Evolutionary conservation across 306 rosid genomes (phyloP), one percentile per base, ranked within the genome.

Genomic region (Cotoneaster glaucophyllus): DNA sequence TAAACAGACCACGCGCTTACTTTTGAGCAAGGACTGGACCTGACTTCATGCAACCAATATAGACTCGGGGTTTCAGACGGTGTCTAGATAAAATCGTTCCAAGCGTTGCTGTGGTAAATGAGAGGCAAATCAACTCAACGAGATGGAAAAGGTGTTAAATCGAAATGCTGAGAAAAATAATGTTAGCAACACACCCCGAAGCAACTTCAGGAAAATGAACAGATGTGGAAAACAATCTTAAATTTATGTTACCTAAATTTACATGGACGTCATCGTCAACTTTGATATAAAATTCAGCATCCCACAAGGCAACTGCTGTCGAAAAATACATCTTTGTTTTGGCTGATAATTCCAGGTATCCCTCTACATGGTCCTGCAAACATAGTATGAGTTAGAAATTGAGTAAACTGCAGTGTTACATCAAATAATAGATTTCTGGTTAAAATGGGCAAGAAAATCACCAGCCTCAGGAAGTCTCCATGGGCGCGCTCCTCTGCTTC

Each of bases 41-140:
- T 25, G 96, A 90, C 81, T 94, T 94, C 98, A 91, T 94, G 89
- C 98, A 94, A 64, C 98, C 98, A 70, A 91, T 82, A 63, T 91
- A 94, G 57, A 88, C 94, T 11, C 91, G 93, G 78, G 90, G 87
- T 71, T 88, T 91, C 44, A 6, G 41, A 14, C 85, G 93, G 76
- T 87, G 88, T 85, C 83, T 79, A 61, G 76, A 71, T 69, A 94
- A 79, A 77, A 92, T 84, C 28, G 70, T 65, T 69, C 90, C 96
- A 73, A 94, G 96, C 8, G 91, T 89, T 64, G 87, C 97, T 94
- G 90, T 24, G 50, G 79, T 69, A 62, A 48, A 32, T 64, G 65
- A 29, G 14, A 70, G 66, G 68, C 64, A 64, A 69, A 83, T 63
- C 50, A 64, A 71, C 64, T 52, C 69, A 69, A 61, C 32, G 71